Conservation (phyloP, 345 rosid species). For the Combretum micranthum region DNA sequence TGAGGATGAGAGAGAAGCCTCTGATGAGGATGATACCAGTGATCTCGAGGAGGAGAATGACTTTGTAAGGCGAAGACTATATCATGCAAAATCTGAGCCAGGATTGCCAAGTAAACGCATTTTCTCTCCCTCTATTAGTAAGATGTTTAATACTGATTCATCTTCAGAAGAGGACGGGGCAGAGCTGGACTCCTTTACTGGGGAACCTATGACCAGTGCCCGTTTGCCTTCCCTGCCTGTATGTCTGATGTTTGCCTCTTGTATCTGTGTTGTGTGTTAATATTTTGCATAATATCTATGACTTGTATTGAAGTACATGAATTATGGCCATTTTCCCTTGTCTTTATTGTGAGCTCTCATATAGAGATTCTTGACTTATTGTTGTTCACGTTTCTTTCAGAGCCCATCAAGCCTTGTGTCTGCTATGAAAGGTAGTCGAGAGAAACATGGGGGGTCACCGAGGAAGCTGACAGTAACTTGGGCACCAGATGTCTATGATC, state of each 20-base stretch:
- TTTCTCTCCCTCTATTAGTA: no score
- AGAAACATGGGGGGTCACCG: slow-evolving; percentile 42
- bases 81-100: slow-evolving; percentile 8
- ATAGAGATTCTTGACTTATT: background rate
- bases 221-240: no score
- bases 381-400: slow-evolving; percentile 13
- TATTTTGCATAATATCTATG: no score
- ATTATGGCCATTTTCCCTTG: no score
- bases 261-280: no score
- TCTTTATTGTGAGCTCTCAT: background rate
- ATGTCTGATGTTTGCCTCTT: no score
- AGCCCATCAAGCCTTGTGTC: slow-evolving; percentile 43
- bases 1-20: slow-evolving; percentile 14
- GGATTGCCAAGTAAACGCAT: no score
- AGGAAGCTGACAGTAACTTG: slow-evolving; percentile 50
- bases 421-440: slow-evolving; percentile 81
- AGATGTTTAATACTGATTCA: no score
- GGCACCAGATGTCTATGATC: slow-evolving; percentile 91
- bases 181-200: no score
- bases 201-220: no score
- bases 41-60: slow-evolving; percentile 21
- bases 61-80: slow-evolving; percentile 16
- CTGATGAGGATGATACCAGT: slow-evolving; percentile 32
- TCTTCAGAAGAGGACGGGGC: no score
- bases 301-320: no score